A percentile compares a stretch with the other conserved stretches of the same genome.
phyloP scores from a whole-genome alignment of 257 asterid species.

The Ocimum tenuiflorum region DNA sequence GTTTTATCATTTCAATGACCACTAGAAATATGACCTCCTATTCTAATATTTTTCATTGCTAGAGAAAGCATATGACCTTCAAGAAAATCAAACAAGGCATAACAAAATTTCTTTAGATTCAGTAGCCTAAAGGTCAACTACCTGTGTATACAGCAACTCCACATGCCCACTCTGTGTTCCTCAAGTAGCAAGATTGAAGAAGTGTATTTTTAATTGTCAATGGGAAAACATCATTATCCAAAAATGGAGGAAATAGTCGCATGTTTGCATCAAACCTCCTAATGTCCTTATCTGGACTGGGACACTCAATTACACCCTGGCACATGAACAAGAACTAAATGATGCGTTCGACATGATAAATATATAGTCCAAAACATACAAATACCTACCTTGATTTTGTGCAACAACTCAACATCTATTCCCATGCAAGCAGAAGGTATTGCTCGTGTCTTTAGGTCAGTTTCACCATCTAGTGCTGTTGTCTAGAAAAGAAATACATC shows the following conservation, averaged over 20 bases:
- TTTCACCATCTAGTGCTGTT: conserved; percentile 96
- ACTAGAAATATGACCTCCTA: conserved; percentile 5
- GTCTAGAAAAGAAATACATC: conserved; percentile 45
- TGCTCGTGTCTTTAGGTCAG: conserved; percentile 88
- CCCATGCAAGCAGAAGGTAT: conserved; percentile 96
- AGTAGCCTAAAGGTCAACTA: conserved; percentile 16
- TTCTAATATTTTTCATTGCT: not conserved
- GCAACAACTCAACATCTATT: conserved; percentile 82
- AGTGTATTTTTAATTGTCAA: conserved; percentile 81
- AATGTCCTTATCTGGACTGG: conserved; percentile 87
- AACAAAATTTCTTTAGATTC: not conserved
- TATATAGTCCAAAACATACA: conserved; percentile 5
- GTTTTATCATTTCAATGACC: not conserved
- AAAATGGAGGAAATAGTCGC: conserved; percentile 93
- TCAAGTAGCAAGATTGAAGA: conserved; percentile 92
- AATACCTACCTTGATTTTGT: conserved; percentile 68
- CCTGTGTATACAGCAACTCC: conserved; percentile 99
- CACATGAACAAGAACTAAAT: conserved; percentile 21
- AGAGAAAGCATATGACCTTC: not conserved
- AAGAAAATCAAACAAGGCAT: not conserved
- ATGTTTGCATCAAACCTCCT: conserved; percentile 94
- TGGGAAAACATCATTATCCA: conserved; percentile 91
- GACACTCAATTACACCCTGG: conserved; percentile 97
- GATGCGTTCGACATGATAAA: not conserved
- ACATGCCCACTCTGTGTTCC: conserved; percentile 99